Evolutionary conservation across 345 rosid genomes (phyloP), one percentile per base, ranked within the genome.

Genomic region (Eucalyptus albens): DNA sequence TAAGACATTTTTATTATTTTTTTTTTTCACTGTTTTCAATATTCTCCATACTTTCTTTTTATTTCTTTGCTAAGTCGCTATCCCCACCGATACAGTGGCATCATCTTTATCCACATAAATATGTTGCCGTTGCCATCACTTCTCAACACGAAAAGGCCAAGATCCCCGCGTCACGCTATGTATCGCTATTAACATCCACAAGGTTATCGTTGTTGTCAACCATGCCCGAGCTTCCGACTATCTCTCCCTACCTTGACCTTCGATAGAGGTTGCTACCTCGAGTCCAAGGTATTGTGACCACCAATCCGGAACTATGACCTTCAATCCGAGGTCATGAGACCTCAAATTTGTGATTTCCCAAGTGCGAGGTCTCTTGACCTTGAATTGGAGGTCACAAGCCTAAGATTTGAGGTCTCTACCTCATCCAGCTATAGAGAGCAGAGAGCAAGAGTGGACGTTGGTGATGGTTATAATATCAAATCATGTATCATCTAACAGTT

Each of bases 401-500:
- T 37, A 12, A 19, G 24, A 72, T 72, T 72, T 10, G 45, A 37
- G 82, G 6, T 17, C 44, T 33, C 24, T 72, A 21, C 26, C 82
- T 72, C 7, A 37, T 7, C 82, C 13, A 17, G 11, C 14, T 69
- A 33, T 33, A 69, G 82, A 69, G 26, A 69, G 44, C 12, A 33
- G 2, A 33, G 82, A 72, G 82, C 82, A 72, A 72, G 44, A 72
- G 44, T 17, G 14, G 7, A 37, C 4, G 4, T 33, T 9, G 4
- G 14, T 33, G 8, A 15, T 72, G 6, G 9, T 33, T 69, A 31
- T 9, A 33, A 69, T 31, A 37, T 69, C 1, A 31, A 69, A 69
- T 19, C 44, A 17, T 19, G 13, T 17, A 19, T 33, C 7, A 17
- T 69, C 4, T 31, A 33, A 69, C 0, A 8, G 0, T 4, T 69